These are phyloP conservation scores for Polytolypa hystricis DNA, from an alignment of 2,329 filamentous ascomycete species.

Conservation along the genomic window DNA sequence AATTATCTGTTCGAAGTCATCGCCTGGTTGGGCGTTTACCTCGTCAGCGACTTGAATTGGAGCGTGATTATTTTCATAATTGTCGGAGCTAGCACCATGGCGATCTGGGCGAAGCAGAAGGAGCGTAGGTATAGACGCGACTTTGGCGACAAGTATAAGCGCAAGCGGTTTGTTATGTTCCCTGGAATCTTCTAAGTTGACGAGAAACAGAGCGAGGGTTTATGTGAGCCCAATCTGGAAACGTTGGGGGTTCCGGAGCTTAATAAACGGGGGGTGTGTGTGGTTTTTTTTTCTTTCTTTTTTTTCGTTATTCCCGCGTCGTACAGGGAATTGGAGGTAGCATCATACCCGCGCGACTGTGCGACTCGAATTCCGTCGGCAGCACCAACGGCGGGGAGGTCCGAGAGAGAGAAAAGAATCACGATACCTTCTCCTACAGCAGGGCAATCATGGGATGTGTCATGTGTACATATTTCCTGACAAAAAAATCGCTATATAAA, in stretches of 20 bases:
- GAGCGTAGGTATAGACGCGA: constrained; percentile 81
- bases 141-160: constrained; percentile 89
- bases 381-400: too few species aligned
- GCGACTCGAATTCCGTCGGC: too few species aligned
- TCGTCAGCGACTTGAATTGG: constrained; percentile 65
- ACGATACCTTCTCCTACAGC: too few species aligned
- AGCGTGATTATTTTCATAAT: constrained; percentile 65
- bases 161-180: constrained; percentile 75
- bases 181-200: constrained; percentile 67
- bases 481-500: too few species aligned
- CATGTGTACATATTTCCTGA: too few species aligned
- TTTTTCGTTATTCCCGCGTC: too few species aligned
- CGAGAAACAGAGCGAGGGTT: too few species aligned
- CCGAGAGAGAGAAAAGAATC: background rate
- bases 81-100: constrained; percentile 70
- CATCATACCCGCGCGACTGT: too few species aligned
- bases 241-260: background rate
- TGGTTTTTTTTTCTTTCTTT: background rate
- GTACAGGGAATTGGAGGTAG: too few species aligned
- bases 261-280: background rate
- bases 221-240: background rate
- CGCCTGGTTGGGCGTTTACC: constrained; percentile 71
- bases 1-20: constrained; percentile 94
- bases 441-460: too few species aligned
- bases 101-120: constrained; percentile 79